Conservation (phyloP, 2,329 filamentous ascomycete genomes). For the Colletotrichum liaoningense region DNA sequence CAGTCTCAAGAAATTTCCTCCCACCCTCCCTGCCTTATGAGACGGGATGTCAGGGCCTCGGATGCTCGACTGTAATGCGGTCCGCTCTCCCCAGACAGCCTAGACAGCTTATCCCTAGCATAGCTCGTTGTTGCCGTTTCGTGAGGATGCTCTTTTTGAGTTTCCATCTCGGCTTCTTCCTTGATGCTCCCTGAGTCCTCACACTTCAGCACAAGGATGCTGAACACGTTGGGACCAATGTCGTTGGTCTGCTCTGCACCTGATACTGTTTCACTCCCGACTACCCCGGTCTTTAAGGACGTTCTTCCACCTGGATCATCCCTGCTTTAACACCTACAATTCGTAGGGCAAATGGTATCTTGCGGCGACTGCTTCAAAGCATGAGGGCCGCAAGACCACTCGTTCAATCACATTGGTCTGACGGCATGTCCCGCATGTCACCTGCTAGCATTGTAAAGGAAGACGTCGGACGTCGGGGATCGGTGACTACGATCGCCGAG, state of each 20-base stretch:
- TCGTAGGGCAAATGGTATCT: not conserved
- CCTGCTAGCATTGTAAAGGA: not conserved
- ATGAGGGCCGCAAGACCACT: conserved; percentile 11
- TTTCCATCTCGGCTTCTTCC: not conserved
- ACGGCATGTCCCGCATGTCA: conserved; percentile 26
- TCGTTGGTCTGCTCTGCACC: not conserved
- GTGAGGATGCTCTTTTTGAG: not conserved
- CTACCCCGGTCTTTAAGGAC: not conserved
- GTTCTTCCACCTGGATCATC: not conserved
- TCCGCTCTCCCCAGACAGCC: not conserved
- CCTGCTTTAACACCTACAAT: not conserved
- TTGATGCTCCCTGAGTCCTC: not conserved
- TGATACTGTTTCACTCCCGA: conserved; percentile 1
- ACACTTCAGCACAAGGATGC: not conserved
- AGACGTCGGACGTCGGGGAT: conserved; percentile 15
- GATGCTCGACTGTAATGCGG: conserved; percentile 20
- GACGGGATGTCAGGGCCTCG: conserved; percentile 34
- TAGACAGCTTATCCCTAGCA: no score
- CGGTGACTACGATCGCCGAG: conserved; percentile 21
- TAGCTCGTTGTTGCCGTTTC: not conserved
- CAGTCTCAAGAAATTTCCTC: conserved; percentile 4
- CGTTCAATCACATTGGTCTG: conserved; percentile 1
- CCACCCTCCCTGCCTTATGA: conserved; percentile 11
- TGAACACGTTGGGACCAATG: not conserved
- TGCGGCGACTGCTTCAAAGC: not conserved